These are phyloP conservation scores for Penicillium daleae DNA, from an alignment of 495 filamentous ascomycete genomes.

Conservation along the genomic window DNA sequence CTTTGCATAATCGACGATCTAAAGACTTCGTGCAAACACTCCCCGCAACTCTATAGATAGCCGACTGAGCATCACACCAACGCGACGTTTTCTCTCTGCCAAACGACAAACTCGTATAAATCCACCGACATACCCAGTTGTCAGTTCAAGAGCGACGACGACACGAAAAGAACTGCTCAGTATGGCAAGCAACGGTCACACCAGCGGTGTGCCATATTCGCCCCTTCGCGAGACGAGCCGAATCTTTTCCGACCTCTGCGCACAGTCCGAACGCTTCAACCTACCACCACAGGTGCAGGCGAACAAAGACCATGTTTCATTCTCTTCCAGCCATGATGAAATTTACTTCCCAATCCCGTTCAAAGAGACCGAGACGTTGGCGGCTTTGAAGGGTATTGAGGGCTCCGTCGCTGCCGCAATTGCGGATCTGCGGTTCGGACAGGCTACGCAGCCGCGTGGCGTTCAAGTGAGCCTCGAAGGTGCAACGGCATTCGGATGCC, in stretches of 20 bases:
- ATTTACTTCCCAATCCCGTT: slow-evolving; percentile 67
- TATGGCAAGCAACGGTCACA: slow-evolving; percentile 20
- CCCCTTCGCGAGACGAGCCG: slow-evolving; percentile 46
- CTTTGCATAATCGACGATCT: neutral
- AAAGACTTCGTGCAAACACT: neutral
- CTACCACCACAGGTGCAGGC: slow-evolving; percentile 42
- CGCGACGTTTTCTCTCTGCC: neutral
- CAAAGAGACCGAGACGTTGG: slow-evolving; percentile 69
- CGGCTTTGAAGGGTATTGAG: slow-evolving; percentile 71
- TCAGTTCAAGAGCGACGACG: neutral
- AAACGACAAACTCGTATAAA: neutral
- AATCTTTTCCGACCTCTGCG: slow-evolving; percentile 47
- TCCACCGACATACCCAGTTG: neutral
- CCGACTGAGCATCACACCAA: neutral
- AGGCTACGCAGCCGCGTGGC: slow-evolving; percentile 34
- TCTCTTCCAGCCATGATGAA: slow-evolving; percentile 45
- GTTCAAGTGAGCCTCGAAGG: slow-evolving; percentile 66
- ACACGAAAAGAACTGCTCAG: slow-evolving; percentile 2
- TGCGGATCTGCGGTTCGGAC: slow-evolving; percentile 58
- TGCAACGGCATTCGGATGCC: slow-evolving; percentile 69
- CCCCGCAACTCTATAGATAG: neutral
- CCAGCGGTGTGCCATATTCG: slow-evolving; percentile 37
- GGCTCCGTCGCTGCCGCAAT: slow-evolving; percentile 68
- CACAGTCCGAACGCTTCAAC: slow-evolving; percentile 42
- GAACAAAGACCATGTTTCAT: slow-evolving; percentile 43